Evolutionary conservation across 2,329 filamentous ascomycete genomes (phyloP).

Genomic region (Fusarium buharicum): DNA sequence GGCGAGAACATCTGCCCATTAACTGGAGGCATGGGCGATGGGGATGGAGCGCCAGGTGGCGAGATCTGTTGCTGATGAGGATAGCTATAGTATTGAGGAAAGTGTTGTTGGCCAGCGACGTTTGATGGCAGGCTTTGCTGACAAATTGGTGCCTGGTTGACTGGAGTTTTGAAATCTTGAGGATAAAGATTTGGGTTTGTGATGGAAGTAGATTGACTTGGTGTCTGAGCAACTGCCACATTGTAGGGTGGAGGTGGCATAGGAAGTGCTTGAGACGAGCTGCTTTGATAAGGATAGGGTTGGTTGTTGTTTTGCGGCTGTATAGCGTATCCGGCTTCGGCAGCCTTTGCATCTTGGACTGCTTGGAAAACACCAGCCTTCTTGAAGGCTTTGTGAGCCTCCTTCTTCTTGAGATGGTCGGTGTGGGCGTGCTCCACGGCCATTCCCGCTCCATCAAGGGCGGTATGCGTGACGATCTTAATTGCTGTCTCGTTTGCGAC

Average conservation of each 20-base stretch:
- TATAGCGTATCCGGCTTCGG: conserved; percentile 39
- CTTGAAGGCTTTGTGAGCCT: conserved; percentile 48
- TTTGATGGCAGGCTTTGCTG: not conserved
- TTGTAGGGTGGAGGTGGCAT: conserved; percentile 33
- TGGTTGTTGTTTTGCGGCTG: conserved; percentile 32
- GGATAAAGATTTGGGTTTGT: conserved; percentile 2
- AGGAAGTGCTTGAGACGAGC: conserved; percentile 7
- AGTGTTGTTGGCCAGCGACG: not conserved
- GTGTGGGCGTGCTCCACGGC: conserved; percentile 52
- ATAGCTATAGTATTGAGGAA: conserved; percentile 11
- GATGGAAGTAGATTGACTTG: not conserved
- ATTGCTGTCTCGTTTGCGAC: conserved; percentile 50
- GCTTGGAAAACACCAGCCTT: conserved; percentile 49
- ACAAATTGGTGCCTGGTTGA: not conserved
- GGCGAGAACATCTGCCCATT: conserved; percentile 3
- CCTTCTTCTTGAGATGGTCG: conserved; percentile 50
- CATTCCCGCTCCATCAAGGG: conserved; percentile 52
- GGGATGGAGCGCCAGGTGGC: not conserved
- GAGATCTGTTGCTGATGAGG: not conserved
- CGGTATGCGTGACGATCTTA: conserved; percentile 50
- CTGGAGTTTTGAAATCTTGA: conserved; percentile 15
- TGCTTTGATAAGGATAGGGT: conserved; percentile 6
- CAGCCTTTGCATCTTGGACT: conserved; percentile 45
- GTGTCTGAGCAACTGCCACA: conserved; percentile 1
- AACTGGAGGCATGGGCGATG: not conserved